Conservation (phyloP, 2,329 filamentous ascomycete species). For the Penicillium freii region DNA sequence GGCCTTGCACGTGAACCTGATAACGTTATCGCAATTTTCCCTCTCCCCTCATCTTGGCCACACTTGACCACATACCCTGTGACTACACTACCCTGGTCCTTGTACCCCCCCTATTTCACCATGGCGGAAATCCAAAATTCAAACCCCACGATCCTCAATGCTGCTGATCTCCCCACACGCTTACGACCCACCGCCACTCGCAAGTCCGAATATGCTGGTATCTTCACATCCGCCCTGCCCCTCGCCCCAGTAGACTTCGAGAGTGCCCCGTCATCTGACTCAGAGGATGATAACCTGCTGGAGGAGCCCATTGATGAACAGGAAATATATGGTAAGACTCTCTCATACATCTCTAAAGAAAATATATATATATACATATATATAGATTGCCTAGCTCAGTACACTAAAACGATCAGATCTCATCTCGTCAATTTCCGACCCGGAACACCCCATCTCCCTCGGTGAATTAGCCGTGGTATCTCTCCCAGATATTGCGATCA, state of each 20-base stretch:
- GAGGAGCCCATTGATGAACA: constrained; percentile 92
- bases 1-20: not conserved
- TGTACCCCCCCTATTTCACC: not conserved
- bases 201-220: constrained; percentile 40
- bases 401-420: constrained; percentile 60
- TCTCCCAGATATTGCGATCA: constrained; percentile 85
- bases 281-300: constrained; percentile 57
- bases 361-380: not conserved
- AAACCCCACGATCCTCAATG: constrained; percentile 89
- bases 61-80: not conserved
- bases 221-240: constrained; percentile 56
- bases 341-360: not conserved
- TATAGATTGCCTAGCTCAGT: not conserved
- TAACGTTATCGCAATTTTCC: constrained; percentile 6
- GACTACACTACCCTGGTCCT: not conserved
- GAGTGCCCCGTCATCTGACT: constrained; percentile 31
- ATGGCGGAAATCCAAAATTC: constrained; percentile 51
- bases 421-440: constrained; percentile 91
- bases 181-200: constrained; percentile 45
- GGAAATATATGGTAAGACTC: constrained; percentile 77
- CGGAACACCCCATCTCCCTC: constrained; percentile 91
- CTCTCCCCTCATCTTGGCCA: not conserved
- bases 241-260: constrained; percentile 47
- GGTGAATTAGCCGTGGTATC: constrained; percentile 94
- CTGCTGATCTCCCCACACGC: constrained; percentile 82